Evolutionary conservation across 768 basidiomycete genomes (phyloP).

Genomic region (Termitomyces sp.): DNA sequence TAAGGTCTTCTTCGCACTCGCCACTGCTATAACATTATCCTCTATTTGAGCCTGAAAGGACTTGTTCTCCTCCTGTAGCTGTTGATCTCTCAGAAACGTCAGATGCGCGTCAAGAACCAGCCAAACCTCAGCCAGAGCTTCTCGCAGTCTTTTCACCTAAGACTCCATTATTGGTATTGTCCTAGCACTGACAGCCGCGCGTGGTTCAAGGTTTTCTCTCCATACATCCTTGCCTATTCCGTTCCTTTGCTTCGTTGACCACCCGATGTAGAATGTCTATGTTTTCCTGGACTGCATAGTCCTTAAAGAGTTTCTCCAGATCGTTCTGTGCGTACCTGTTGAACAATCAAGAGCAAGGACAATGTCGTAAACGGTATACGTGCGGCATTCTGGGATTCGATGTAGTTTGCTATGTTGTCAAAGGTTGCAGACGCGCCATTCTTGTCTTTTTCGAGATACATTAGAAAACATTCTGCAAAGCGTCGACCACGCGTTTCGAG

Average conservation of each 20-base stretch:
- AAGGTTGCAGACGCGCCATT: slow-evolving; percentile 58
- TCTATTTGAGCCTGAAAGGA: slow-evolving; percentile 45
- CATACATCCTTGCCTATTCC: slow-evolving; percentile 56
- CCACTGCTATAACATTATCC: slow-evolving; percentile 40
- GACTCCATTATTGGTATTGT: slow-evolving; percentile 56
- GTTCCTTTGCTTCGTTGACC: slow-evolving; percentile 62
- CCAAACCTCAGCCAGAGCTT: slow-evolving; percentile 36
- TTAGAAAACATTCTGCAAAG: slow-evolving; percentile 62
- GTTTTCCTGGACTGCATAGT: slow-evolving; percentile 64
- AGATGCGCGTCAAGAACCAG: neutral
- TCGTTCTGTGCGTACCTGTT: slow-evolving; percentile 41
- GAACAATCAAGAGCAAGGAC: neutral
- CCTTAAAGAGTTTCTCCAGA: slow-evolving; percentile 65
- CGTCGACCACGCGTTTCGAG: neutral
- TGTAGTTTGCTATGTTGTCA: slow-evolving; percentile 66
- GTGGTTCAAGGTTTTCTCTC: slow-evolving; percentile 62
- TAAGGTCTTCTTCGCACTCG: slow-evolving; percentile 42
- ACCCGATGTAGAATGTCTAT: slow-evolving; percentile 69
- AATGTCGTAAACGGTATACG: slow-evolving; percentile 20
- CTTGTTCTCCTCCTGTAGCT: slow-evolving; percentile 61
- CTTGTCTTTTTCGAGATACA: slow-evolving; percentile 64
- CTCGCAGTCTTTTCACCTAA: slow-evolving; percentile 35
- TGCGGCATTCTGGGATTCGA: slow-evolving; percentile 60
- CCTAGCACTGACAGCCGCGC: slow-evolving; percentile 56
- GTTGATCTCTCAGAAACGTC: neutral